Percentiles rank a stretch among this genome's conserved stretches.
phyloP scores from a whole-genome alignment of 2,329 filamentous ascomycete genomes.

The Cercospora sesami region DNA sequence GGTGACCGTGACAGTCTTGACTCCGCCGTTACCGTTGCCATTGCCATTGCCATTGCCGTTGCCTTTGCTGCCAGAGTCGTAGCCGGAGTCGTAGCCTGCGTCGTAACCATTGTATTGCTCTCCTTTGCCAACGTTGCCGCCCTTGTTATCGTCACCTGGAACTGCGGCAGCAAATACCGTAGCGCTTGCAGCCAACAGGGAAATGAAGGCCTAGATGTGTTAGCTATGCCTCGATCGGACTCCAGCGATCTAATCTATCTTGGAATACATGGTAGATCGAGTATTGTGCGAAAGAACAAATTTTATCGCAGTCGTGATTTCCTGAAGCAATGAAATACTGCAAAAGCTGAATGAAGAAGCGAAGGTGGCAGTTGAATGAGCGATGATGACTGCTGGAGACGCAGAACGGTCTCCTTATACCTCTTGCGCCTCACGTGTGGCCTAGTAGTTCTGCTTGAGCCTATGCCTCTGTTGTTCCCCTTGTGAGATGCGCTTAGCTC shows the following conservation, averaged over 20 bases:
- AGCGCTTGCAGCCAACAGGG: constrained; percentile 13
- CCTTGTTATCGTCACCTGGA: constrained; percentile 2
- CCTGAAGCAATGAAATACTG: background rate
- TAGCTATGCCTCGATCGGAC: background rate
- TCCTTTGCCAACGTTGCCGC: background rate
- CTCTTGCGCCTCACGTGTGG: background rate
- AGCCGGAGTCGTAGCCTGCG: background rate
- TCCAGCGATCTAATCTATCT: background rate
- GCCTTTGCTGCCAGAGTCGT: background rate
- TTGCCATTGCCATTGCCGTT: background rate
- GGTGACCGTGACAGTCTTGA: constrained; percentile 1
- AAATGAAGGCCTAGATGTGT: constrained; percentile 10
- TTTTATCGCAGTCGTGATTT: background rate
- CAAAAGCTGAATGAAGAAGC: background rate
- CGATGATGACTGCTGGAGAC: background rate
- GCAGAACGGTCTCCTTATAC: background rate
- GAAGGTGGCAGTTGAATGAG: background rate
- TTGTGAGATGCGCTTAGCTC: background rate
- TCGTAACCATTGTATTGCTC: background rate
- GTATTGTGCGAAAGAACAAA: background rate
- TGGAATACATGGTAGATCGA: constrained; percentile 7
- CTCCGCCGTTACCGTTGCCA: background rate
- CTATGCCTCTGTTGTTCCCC: background rate
- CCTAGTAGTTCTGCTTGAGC: background rate
- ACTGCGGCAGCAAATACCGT: constrained; percentile 9